Evolutionary conservation across 495 filamentous ascomycete species (phyloP), one percentile per base, ranked within the genome.

Genomic region (Penicillium bialowiezense): DNA sequence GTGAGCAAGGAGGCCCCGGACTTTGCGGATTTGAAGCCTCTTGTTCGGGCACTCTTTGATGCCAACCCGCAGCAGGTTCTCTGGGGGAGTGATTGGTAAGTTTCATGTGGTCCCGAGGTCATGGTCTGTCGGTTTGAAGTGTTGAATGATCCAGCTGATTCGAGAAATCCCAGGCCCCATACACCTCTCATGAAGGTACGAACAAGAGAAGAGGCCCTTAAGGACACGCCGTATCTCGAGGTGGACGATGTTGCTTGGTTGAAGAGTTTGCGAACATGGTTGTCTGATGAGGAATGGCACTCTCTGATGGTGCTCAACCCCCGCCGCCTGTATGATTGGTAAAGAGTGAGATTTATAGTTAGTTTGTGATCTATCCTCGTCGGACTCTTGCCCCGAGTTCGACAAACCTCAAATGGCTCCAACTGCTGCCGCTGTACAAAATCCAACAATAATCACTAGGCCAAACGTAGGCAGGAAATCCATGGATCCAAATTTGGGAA

Each of bases 61-160:
- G 23, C 23, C 8, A 26, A 26, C 23, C 23, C 23, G 8, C 23
- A 26, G 8, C 60, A 52, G 24, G 24, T 59, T 35, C 28, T 63
- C 3, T 63, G 60, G 60, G 60, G 60, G 5, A 63, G 60, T 53
- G 60, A 63, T 41, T 63, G 60, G 60, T 26, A 26, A 26, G 23
- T 26, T 26, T n/a, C n/a, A n/a, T n/a, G n/a, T n/a, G n/a, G 23
- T 3, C 3, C 23, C 8, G 23, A 26, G 3, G 23, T 26, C 23
- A 8, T 3, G 23, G 23, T 26, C 8, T 26, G 23, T 26, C 8
- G 23, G 3, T 8, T 3, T 3, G 8, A 26, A 26, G 23, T 8
- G 8, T 8, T 26, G 3, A 8, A 26, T 26, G 8, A 57, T 48
- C 33, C 51, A 48, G 9, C 9, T 12, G 13, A 20, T 23, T 35